Evolutionary conservation across 495 filamentous ascomycete species (phyloP).

Genomic region (Penicillium dipodomyicola): DNA sequence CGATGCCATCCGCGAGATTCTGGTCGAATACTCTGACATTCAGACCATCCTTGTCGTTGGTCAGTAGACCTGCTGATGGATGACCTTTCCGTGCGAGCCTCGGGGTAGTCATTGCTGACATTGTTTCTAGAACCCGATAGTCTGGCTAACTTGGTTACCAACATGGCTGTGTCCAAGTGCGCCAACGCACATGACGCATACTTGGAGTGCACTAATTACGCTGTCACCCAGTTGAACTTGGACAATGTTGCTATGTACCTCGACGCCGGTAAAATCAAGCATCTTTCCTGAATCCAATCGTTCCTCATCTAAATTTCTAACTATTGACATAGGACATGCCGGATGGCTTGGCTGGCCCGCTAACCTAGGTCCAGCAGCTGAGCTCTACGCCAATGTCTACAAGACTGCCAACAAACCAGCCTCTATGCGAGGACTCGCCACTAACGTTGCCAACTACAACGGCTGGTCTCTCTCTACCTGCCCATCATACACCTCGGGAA

Average conservation of each 20-base stretch:
- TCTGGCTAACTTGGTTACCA: slow-evolving; percentile 78
- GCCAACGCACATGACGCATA: slow-evolving; percentile 61
- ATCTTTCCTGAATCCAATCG: background rate
- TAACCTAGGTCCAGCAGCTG: slow-evolving; percentile 70
- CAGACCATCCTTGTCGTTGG: slow-evolving; percentile 52
- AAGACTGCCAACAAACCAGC: slow-evolving; percentile 62
- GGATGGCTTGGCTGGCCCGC: slow-evolving; percentile 84
- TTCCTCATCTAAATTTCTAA: background rate
- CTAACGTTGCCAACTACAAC: slow-evolving; percentile 82
- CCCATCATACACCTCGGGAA: slow-evolving; percentile 44
- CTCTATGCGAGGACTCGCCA: slow-evolving; percentile 68
- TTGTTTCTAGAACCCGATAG: slow-evolving; percentile 67
- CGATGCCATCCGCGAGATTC: slow-evolving; percentile 48
- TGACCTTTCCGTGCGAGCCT: too few species aligned
- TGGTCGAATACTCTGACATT: slow-evolving; percentile 33
- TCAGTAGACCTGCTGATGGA: slow-evolving; percentile 23
- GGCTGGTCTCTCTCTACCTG: slow-evolving; percentile 48
- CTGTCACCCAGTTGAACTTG: slow-evolving; percentile 66
- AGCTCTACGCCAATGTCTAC: slow-evolving; percentile 66
- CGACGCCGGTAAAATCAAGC: slow-evolving; percentile 57
- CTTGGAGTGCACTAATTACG: slow-evolving; percentile 68
- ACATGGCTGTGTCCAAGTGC: slow-evolving; percentile 62
- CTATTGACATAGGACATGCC: slow-evolving; percentile 32
- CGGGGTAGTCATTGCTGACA: slow-evolving; percentile 40
- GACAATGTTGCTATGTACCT: slow-evolving; percentile 82